Base-by-base conservation (phyloP, 208 protist species). In the Borovskyia barvae region DNA sequence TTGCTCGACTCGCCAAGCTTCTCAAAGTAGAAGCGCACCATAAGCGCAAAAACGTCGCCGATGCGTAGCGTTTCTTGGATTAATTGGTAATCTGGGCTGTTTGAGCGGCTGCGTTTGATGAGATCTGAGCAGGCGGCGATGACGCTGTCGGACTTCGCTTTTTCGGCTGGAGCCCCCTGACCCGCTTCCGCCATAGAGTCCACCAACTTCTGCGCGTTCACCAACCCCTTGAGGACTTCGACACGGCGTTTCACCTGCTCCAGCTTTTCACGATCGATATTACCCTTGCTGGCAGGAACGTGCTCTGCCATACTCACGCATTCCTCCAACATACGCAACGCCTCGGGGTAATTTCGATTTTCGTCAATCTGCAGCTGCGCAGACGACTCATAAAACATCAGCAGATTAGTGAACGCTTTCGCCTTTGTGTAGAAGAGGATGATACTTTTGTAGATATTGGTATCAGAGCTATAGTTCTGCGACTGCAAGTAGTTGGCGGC, bases 401-500 rank as follows among this genome's bases (percentile, higher is more conserved):
- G 62, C 12, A 99, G 80, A 50, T 75, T 92, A 1, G 92, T 77
- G 50, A 77, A 96, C 15, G 93, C 95, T 56, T 97, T 97, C 2
- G 95, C 93, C 62, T 98, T 98, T 35, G 84, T 97, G 78, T 99
- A 99, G 74, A 99, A 98, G 28, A 77, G 65, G 14, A 98, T 78
- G 75, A 99, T 98, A 64, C 78, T 83, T 72, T 98, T 98, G 72
- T 98, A 92, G 40, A 98, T 94, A 63, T 95, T 93, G 15, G 90
- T 40, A 47, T 98, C 77, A 7, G 73, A 80, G 46, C 90, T 82
- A 94, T 94, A 98, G 71, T 93, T 94, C 36, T 97, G 82, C 14
- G 82, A 97, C 75, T 99, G 97, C 43, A 99, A 75, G 63, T 97
- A 98, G 79, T 99, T 98, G 7, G 87, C 97, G 0, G 97, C 96